A percentile compares a stretch with the other conserved stretches of the same genome.
Evolutionary conservation across 208 protist genomes (phyloP).

Genomic region (Entamoeba dispar): DNA sequence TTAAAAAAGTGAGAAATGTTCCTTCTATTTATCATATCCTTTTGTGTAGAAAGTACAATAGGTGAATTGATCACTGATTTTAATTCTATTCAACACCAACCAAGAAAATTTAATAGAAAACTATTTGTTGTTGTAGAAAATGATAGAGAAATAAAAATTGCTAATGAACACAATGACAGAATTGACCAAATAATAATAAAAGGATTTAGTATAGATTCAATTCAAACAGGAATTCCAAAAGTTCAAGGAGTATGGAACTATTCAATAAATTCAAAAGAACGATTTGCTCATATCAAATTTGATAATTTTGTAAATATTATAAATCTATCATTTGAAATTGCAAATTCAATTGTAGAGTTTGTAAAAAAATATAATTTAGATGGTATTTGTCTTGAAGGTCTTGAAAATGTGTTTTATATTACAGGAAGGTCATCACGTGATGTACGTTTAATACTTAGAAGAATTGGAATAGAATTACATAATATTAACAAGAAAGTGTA

Average conservation of each 20-base stretch:
- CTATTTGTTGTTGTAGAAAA: background rate
- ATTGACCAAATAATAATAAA: background rate
- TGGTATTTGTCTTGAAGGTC: background rate
- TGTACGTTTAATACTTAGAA: background rate
- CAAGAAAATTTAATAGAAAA: background rate
- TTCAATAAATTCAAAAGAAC: background rate
- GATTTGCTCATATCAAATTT: background rate
- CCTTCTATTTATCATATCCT: too few relatives aligned
- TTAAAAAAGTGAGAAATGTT: too few relatives aligned
- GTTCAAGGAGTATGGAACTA: background rate
- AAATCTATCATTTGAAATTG: background rate
- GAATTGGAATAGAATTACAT: background rate
- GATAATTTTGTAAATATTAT: background rate
- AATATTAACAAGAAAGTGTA: background rate
- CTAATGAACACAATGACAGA: background rate
- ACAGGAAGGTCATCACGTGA: background rate
- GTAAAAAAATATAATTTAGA: background rate
- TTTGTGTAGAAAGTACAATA: too few relatives aligned
- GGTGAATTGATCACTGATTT: too few relatives aligned
- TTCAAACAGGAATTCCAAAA: background rate
- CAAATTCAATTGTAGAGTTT: background rate
- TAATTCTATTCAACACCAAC: too few relatives aligned
- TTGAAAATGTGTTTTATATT: background rate
- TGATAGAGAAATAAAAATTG: background rate
- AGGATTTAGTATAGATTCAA: background rate